Evolutionary conservation across 352 stramenopile genomes (phyloP).

Genomic region (Phytophthora boehmeriae): DNA sequence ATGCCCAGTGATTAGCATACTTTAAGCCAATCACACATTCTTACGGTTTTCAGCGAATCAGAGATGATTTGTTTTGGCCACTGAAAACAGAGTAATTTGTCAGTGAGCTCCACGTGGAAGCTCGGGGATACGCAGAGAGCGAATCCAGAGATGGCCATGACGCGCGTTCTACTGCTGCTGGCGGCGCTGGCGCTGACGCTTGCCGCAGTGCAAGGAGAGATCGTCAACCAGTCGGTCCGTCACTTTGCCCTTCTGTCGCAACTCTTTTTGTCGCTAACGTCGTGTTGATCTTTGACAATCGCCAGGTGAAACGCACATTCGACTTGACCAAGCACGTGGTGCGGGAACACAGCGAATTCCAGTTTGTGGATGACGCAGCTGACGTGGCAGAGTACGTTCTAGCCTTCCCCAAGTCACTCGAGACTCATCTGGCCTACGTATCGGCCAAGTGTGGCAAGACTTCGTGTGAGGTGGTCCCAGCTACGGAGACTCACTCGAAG

Average conservation of each 20-base stretch:
- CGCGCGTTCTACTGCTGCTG: slow-evolving; percentile 37
- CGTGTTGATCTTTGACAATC: not conserved
- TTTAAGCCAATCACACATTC: too few relatives aligned
- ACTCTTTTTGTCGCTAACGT: slow-evolving; percentile 3
- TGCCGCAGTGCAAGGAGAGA: slow-evolving; percentile 39
- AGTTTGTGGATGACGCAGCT: slow-evolving; percentile 68
- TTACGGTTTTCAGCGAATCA: not conserved
- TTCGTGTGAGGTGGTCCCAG: slow-evolving; percentile 65
- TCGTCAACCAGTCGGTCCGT: slow-evolving; percentile 80
- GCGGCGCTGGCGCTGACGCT: slow-evolving; percentile 38
- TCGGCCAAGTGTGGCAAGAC: slow-evolving; percentile 78
- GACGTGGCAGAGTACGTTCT: slow-evolving; percentile 68
- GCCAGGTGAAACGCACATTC: slow-evolving; percentile 74
- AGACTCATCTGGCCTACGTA: slow-evolving; percentile 59
- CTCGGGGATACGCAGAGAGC: slow-evolving; percentile 16
- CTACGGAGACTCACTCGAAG: slow-evolving; percentile 33
- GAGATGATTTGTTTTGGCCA: not conserved
- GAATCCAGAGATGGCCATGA: slow-evolving; percentile 23
- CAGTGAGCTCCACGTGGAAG: slow-evolving; percentile 4
- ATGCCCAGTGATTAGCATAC: too few relatives aligned
- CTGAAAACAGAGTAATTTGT: not conserved
- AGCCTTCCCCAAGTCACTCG: slow-evolving; percentile 61
- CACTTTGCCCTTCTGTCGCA: slow-evolving; percentile 3
- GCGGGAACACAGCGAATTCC: slow-evolving; percentile 72
- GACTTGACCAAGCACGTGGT: slow-evolving; percentile 87